Evolutionary conservation across 2,329 filamentous ascomycete species (phyloP).

Genomic region (Epichloe elymi): DNA sequence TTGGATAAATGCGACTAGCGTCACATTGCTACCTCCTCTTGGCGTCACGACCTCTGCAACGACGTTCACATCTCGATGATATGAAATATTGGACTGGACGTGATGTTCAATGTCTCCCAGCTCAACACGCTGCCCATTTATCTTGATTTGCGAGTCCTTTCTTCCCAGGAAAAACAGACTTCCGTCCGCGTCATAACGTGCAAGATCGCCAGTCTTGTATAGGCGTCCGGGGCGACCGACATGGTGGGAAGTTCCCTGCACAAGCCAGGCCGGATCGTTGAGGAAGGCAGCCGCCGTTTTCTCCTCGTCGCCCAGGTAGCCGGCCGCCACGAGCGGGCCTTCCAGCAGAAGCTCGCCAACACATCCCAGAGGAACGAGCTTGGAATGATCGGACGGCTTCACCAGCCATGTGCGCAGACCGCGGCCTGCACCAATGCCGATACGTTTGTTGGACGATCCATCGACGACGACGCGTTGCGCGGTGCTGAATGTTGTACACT

Average conservation of each 20-base stretch:
- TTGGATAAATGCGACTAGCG: constrained; percentile 4
- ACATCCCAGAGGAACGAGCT: constrained; percentile 14
- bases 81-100: not conserved
- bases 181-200: constrained; percentile 14
- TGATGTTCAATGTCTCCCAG: constrained; percentile 17
- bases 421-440: not conserved
- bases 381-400: constrained; percentile 12
- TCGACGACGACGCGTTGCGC: not conserved
- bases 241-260: constrained; percentile 13
- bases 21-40: not conserved
- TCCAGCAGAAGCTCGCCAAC: constrained; percentile 23
- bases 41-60: constrained; percentile 4
- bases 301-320: constrained; percentile 31
- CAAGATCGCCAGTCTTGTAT: constrained; percentile 23
- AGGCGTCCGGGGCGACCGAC: constrained; percentile 19
- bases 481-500: constrained; percentile 9
- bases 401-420: constrained; percentile 16
- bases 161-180: constrained; percentile 20
- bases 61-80: constrained; percentile 28
- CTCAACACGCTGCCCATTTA: constrained; percentile 37
- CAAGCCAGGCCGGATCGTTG: constrained; percentile 25
- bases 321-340: constrained; percentile 32
- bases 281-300: constrained; percentile 34
- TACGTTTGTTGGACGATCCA: not conserved
- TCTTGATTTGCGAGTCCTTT: constrained; percentile 36